Conservation (phyloP, 257 asterid species). For the Lithospermum erythrorhizon region DNA sequence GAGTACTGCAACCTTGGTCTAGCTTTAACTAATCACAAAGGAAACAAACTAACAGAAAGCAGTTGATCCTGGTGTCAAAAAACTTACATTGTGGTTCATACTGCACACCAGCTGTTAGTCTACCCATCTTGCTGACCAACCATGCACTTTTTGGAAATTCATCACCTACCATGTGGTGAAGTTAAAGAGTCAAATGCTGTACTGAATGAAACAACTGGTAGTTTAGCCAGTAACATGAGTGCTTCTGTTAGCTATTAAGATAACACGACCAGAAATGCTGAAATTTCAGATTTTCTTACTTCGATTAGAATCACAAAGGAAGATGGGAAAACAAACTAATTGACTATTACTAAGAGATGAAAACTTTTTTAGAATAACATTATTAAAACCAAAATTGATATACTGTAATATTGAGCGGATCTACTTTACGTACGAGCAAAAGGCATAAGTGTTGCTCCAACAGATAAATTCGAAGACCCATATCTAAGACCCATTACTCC, state of each 20-base stretch:
- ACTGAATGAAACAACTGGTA: background rate
- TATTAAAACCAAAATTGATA: slow-evolving; percentile 1
- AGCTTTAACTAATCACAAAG: background rate
- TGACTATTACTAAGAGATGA: background rate
- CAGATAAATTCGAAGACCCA: slow-evolving; percentile 75
- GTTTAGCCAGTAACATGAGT: background rate
- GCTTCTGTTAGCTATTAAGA: too few relatives aligned
- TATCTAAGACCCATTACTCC: slow-evolving; percentile 88
- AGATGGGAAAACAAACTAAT: too few relatives aligned
- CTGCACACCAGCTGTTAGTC: slow-evolving; percentile 86
- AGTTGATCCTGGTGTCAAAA: background rate
- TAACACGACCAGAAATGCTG: too few relatives aligned
- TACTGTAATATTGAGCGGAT: background rate
- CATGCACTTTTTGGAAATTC: slow-evolving; percentile 76
- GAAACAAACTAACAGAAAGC: background rate
- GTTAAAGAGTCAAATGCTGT: background rate
- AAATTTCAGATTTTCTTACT: too few relatives aligned
- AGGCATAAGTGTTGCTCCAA: slow-evolving; percentile 73
- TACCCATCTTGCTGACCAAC: slow-evolving; percentile 87
- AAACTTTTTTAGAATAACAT: background rate
- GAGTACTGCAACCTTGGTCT: background rate
- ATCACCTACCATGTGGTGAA: slow-evolving; percentile 36
- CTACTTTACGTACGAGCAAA: slow-evolving; percentile 39
- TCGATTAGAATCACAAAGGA: too few relatives aligned
- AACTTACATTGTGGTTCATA: slow-evolving; percentile 74